Conservation (phyloP, 148 eudicot genomes). For the Rheum nobile region DNA sequence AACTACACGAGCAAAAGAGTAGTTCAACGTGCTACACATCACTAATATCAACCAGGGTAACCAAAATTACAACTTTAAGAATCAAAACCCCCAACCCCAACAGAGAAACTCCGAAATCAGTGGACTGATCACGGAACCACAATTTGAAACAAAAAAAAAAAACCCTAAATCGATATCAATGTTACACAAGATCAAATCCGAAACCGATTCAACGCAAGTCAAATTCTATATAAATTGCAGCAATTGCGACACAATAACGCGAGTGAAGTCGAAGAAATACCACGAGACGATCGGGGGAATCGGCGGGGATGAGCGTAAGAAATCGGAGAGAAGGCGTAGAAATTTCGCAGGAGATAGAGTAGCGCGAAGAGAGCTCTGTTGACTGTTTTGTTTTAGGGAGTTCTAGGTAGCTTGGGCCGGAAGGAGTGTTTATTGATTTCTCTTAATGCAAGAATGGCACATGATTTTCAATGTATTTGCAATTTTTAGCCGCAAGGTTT, state of each 20-base stretch:
- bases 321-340: neutral
- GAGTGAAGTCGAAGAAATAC: neutral
- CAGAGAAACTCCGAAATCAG: neutral
- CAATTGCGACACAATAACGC: neutral
- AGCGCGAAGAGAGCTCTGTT: neutral
- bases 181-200: neutral
- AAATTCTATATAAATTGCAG: neutral
- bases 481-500: too few relatives aligned
- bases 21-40: too few relatives aligned
- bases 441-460: neutral
- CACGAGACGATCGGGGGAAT: neutral
- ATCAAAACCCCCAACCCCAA: neutral
- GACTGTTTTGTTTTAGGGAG: neutral
- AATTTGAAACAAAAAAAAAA: neutral
- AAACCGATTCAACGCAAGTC: neutral
- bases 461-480: too few relatives aligned
- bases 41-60: too few relatives aligned
- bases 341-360: neutral
- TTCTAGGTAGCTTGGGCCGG: neutral
- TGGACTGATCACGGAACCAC: neutral
- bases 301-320: neutral
- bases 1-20: neutral
- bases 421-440: neutral
- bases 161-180: neutral
- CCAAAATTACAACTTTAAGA: neutral